Percentiles rank a stretch among this genome's conserved stretches.
Evolutionary conservation across 1,284 basidiomycete genomes (phyloP).

Genomic region (Leccinum fuscescens): DNA sequence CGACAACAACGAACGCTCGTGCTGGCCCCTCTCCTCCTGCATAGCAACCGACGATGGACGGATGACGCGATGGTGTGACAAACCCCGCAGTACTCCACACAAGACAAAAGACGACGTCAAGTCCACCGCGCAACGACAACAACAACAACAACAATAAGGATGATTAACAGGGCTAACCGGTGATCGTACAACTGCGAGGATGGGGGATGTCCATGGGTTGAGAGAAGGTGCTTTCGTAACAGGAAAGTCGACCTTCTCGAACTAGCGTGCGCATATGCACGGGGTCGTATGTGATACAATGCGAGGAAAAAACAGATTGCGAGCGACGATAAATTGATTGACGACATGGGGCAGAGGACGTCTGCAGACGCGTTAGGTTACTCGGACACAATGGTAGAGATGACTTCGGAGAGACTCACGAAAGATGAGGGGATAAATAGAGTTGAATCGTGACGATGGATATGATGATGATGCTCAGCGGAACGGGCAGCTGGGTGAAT

Average conservation of each 20-base stretch:
- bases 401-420: constrained; percentile 19
- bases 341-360: constrained; percentile 26
- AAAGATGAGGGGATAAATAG: constrained; percentile 28
- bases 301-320: constrained; percentile 26
- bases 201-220: constrained; percentile 20
- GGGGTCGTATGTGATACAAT: constrained; percentile 34
- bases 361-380: constrained; percentile 15
- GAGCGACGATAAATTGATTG: constrained; percentile 31
- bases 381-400: not conserved
- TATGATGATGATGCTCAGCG: constrained; percentile 18
- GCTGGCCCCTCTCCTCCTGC: constrained; percentile 22
- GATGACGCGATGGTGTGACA: constrained; percentile 1
- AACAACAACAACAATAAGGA: constrained; percentile 10
- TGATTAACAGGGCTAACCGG: constrained; percentile 8
- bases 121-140: not conserved
- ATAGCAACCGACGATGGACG: constrained; percentile 15
- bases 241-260: constrained; percentile 10
- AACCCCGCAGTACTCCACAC: constrained; percentile 22
- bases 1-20: not conserved
- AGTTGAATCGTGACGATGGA: constrained; percentile 11
- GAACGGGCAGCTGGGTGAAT: constrained; percentile 71
- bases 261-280: constrained; percentile 37
- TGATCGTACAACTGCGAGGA: constrained; percentile 29
- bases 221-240: not conserved
- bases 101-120: constrained; percentile 1